Conservation (phyloP, 768 basidiomycete species). For the Naganishia kalamii region DNA sequence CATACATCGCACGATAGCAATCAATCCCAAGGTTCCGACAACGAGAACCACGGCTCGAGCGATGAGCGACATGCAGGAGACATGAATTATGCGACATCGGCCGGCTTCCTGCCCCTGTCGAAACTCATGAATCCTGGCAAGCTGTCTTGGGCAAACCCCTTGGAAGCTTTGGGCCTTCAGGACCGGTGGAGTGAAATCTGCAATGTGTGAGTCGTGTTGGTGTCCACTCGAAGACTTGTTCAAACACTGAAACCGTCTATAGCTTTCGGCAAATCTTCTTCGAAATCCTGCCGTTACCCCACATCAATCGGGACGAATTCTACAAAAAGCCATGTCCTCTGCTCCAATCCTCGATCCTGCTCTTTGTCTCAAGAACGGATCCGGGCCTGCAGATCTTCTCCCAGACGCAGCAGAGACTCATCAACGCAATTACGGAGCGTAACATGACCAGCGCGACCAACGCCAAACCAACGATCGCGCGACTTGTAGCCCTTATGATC, state of each 20-base stretch:
- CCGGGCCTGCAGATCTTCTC: background rate
- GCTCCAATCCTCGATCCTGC: background rate
- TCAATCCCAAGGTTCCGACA: background rate
- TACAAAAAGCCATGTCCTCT: background rate
- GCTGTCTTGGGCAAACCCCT: constrained; percentile 3
- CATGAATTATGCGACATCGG: background rate
- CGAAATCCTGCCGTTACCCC: background rate
- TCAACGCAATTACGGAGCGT: background rate
- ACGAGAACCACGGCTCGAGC: background rate
- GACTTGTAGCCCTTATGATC: background rate
- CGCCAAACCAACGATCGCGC: background rate
- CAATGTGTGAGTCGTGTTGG: background rate
- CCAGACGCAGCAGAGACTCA: background rate
- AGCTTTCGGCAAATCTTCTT: background rate
- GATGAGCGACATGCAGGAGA: background rate
- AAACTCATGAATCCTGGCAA: background rate
- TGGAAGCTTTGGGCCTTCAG: background rate
- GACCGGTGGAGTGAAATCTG: background rate
- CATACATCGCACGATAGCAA: background rate
- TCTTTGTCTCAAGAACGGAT: constrained; percentile 1
- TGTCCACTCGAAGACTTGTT: too few species aligned
- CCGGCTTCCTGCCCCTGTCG: background rate
- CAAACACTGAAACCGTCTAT: too few species aligned
- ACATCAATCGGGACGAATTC: background rate
- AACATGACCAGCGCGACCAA: constrained; percentile 1